Evolutionary conservation across 768 basidiomycete species (phyloP).

Genomic region (Tulasnella sp.): DNA sequence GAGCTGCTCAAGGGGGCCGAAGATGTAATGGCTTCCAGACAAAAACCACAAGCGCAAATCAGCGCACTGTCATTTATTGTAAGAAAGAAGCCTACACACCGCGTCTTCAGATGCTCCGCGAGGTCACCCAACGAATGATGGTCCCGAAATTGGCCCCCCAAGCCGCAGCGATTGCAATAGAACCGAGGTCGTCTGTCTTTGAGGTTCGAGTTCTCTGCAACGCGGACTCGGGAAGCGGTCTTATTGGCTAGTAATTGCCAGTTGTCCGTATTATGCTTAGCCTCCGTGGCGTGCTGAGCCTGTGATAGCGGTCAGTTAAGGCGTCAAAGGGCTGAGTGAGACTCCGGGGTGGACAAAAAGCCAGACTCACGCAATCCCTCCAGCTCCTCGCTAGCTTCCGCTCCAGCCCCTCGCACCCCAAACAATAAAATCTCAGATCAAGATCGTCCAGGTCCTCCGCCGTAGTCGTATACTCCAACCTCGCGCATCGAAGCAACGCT

Average conservation of each 20-base stretch:
- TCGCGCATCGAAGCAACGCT: background rate
- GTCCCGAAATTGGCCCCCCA: background rate
- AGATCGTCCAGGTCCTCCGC: background rate
- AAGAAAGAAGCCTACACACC: background rate
- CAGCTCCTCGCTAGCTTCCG: background rate
- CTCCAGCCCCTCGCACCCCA: background rate
- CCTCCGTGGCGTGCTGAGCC: background rate
- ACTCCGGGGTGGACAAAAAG: background rate
- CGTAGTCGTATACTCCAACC: background rate
- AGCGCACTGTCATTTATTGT: too few relatives aligned
- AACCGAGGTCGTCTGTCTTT: background rate
- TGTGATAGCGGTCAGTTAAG: background rate
- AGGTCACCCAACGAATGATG: background rate
- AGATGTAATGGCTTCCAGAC: background rate
- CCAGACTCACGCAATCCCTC: background rate
- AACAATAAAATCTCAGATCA: background rate
- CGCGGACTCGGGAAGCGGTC: background rate
- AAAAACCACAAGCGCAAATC: background rate
- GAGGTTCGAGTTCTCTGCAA: background rate
- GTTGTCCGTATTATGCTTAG: background rate
- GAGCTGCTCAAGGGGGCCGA: background rate
- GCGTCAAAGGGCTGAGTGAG: too few relatives aligned
- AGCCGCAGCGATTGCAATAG: background rate
- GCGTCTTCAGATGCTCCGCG: background rate
- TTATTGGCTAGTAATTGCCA: background rate